Base-by-base conservation (phyloP, 2,329 filamentous ascomycete genomes). In the Calonectria pseudoreteaudii region DNA sequence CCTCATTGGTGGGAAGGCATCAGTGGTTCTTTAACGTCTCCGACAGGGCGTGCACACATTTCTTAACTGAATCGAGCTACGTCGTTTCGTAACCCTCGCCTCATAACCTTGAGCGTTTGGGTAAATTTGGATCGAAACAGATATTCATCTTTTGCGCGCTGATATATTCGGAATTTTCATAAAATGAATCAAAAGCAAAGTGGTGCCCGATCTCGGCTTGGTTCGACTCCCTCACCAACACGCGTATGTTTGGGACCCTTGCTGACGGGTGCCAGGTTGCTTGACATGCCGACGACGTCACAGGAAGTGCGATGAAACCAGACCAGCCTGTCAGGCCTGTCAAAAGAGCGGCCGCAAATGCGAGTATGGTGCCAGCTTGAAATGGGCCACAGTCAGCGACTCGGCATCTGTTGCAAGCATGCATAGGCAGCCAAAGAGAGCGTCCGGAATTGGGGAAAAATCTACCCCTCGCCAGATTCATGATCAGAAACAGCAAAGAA, bases 271-370 rank as follows among this genome's bases (percentile, higher is more conserved):
- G 36, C 52, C 20, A 70, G 71, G 66, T 2, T 73, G 71, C 26
- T 28, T 73, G 50, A 73, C 71, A n/a, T 70, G 71, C 31, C 58
- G 71, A 9, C 30, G 67, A 36, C 68, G 71, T 10, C 71, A 73
- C 31, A 65, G 44, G 3, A 73, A 73, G 50, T 73, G 66, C 3
- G 71, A 70, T 44, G 66, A 73, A 49, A 58, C 41, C 23, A 73
- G 56, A 31, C 71, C 71, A 20, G 26, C 38, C 28, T 73, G 71
- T 14, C 26, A 38, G 14, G 20, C 36, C 20, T 67, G 65, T 13
- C 66, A 56, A 47, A 72, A 41, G 47, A 70, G 44, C 16, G 66
- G 66, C 6, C 34, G 70, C 11, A 26, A 72, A 41, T 72, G 70
- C 30, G 66, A 69, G 8, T 72, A 72, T 49, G 66, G 34, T 8